Evolutionary conservation across 495 filamentous ascomycete genomes (phyloP).

Genomic region (Aspergillus ellipticus): DNA sequence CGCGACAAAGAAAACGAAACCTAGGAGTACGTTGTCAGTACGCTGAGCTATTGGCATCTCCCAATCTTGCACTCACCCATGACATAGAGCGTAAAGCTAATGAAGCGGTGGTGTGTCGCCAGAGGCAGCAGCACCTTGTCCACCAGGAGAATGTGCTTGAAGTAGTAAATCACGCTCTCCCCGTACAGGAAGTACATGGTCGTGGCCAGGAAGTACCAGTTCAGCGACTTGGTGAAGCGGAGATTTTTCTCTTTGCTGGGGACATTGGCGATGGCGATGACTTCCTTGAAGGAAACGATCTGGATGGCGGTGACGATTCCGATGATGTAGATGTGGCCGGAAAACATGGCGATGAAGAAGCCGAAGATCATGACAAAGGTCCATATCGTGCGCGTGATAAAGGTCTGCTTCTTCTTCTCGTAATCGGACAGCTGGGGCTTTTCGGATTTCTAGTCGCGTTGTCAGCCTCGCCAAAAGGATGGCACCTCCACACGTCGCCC

Average conservation of each 20-base stretch:
- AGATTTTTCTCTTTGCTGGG: conserved; percentile 87
- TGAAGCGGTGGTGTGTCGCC: conserved; percentile 97
- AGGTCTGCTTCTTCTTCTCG: conserved; percentile 98
- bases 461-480: conserved; percentile 11
- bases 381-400: conserved; percentile 97
- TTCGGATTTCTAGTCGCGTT: conserved; percentile 36
- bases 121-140: conserved; percentile 88
- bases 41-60: neutral
- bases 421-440: conserved; percentile 63
- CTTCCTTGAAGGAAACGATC: conserved; percentile 98
- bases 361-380: conserved; percentile 92
- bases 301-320: conserved; percentile 87
- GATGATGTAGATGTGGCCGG: conserved; percentile 96
- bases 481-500: neutral
- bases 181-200: conserved; percentile 99
- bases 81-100: conserved; percentile 95
- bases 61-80: conserved; percentile 65
- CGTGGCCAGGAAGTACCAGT: conserved; percentile 98
- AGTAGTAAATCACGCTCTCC: conserved; percentile 99
- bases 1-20: conserved; percentile 97
- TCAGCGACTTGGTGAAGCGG: conserved; percentile 89
- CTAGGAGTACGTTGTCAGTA: conserved; percentile 39
- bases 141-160: conserved; percentile 96
- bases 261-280: conserved; percentile 95
- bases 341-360: conserved; percentile 89